Percentiles rank a stretch among this genome's conserved stretches.
Conservation (phyloP, 495 filamentous ascomycete genomes). For the Aspergillus sparsus region DNA sequence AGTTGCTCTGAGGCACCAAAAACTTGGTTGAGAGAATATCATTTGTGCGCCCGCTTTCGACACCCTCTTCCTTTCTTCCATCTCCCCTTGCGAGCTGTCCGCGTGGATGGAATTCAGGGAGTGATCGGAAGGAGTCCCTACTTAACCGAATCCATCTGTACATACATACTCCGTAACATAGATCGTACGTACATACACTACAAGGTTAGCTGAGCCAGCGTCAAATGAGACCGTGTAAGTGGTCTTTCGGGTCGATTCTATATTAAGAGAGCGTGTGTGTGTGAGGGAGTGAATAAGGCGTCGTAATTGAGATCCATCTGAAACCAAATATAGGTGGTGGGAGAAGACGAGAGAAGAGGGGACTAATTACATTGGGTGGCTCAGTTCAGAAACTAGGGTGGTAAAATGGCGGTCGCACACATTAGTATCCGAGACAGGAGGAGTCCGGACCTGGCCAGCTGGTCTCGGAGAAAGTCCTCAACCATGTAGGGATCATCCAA, state of each 20-base stretch:
- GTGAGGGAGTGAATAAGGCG: too few relatives aligned
- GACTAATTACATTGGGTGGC: conserved; percentile 8
- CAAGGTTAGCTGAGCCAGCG: neutral
- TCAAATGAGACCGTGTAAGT: conserved; percentile 1
- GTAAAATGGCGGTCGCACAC: conserved; percentile 23
- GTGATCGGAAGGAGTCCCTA: conserved; percentile 2
- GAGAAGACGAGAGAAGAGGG: neutral
- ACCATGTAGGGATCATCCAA: conserved; percentile 21
- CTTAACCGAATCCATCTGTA: conserved; percentile 5
- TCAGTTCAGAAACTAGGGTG: conserved; percentile 13
- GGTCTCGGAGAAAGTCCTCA: conserved; percentile 15
- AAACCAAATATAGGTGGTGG: neutral
- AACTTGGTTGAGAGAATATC: conserved; percentile 5
- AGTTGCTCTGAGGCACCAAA: conserved; percentile 5
- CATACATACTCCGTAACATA: neutral
- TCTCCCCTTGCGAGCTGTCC: conserved; percentile 10
- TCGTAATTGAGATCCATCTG: too few relatives aligned
- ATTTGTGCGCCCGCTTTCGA: too few relatives aligned
- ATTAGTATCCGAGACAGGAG: conserved; percentile 13
- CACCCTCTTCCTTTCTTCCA: neutral
- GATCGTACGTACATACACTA: neutral
- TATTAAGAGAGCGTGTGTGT: too few relatives aligned
- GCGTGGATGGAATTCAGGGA: conserved; percentile 5
- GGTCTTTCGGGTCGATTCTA: too few relatives aligned
- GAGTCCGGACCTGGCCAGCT: conserved; percentile 1